Evolutionary conservation across 2,329 filamentous ascomycete species (phyloP).

Genomic region (Verticillium dahliae): DNA sequence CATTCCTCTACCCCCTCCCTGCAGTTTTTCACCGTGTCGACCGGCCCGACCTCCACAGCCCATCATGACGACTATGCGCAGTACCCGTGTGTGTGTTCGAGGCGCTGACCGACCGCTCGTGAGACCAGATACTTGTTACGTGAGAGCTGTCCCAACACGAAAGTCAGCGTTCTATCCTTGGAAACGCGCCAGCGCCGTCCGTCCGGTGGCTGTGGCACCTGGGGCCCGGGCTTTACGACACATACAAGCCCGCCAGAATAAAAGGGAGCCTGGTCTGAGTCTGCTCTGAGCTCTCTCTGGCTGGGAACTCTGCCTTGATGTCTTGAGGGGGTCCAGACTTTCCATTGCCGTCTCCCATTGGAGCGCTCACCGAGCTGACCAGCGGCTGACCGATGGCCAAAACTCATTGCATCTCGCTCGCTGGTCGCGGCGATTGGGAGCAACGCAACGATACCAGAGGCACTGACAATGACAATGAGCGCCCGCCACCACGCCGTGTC

Average conservation of each 20-base stretch:
- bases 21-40: neutral
- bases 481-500: neutral
- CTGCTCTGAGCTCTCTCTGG: neutral
- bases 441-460: neutral
- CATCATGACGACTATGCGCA: neutral
- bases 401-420: neutral
- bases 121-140: neutral
- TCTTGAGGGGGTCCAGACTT: neutral
- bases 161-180: neutral
- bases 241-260: neutral
- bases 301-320: neutral
- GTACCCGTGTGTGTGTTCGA: neutral
- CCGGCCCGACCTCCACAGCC: neutral
- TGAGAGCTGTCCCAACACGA: neutral
- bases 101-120: neutral
- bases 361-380: neutral
- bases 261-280: neutral
- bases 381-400: neutral
- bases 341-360: neutral
- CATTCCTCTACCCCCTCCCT: neutral
- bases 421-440: neutral
- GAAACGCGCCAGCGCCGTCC: neutral
- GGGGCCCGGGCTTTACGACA: neutral
- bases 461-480: neutral
- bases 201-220: neutral